These are phyloP conservation scores for Lophiostoma macrostomum DNA, from an alignment of 495 filamentous ascomycete genomes.

Conservation along the genomic window DNA sequence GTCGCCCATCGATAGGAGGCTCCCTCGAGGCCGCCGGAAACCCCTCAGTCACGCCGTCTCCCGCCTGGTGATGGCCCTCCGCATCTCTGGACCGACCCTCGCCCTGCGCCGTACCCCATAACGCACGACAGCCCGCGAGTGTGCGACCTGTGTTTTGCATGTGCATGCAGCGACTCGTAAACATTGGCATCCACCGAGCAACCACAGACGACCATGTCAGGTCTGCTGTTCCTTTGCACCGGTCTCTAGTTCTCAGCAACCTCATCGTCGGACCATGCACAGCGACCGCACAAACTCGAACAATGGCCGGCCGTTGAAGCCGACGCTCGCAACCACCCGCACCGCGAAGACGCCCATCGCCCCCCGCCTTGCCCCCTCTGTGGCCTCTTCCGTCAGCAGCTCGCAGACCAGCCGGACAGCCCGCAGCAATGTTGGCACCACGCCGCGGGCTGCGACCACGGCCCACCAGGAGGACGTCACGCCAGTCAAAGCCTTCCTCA, in stretches of 20 bases:
- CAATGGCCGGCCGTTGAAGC: conserved; percentile 37
- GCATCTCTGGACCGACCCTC: too few species aligned
- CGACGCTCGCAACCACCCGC: conserved; percentile 39
- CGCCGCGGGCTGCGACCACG: conserved; percentile 16
- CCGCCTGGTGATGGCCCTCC: too few species aligned
- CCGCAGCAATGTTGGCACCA: conserved; percentile 25
- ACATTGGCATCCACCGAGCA: not conserved
- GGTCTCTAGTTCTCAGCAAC: conserved; percentile 6
- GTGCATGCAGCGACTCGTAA: too few species aligned
- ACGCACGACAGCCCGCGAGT: too few species aligned
- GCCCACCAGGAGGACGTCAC: conserved; percentile 35
- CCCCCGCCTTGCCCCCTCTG: conserved; percentile 37
- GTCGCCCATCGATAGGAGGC: too few species aligned
- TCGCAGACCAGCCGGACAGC: conserved; percentile 18
- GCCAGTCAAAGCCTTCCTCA: conserved; percentile 37
- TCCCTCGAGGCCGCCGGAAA: too few species aligned
- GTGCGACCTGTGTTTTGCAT: too few species aligned
- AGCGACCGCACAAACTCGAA: conserved; percentile 25
- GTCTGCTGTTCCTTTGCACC: not conserved
- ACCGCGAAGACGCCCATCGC: conserved; percentile 38
- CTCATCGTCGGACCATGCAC: conserved; percentile 24
- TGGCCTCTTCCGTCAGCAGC: conserved; percentile 25
- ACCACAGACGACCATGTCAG: conserved; percentile 17
- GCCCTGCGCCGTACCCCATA: too few species aligned
- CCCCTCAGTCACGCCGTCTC: too few species aligned